Evolutionary conservation across 305 asterid species (phyloP).

Genomic region (Fraxinus sp.): DNA sequence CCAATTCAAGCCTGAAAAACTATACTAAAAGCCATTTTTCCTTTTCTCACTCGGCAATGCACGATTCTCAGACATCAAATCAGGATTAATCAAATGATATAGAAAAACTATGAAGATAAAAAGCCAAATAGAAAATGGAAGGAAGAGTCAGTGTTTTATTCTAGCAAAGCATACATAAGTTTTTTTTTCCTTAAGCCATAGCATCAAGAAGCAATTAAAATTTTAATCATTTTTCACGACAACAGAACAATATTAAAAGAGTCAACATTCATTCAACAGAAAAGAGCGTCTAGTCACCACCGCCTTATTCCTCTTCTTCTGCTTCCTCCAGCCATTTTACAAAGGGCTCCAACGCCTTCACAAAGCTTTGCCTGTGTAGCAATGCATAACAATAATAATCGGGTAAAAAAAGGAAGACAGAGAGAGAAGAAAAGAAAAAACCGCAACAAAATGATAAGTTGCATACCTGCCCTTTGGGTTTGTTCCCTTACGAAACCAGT

Average conservation of each 20-base stretch:
- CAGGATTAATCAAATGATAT: not conserved
- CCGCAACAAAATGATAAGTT: not conserved
- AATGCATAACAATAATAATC: not conserved
- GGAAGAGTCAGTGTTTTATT: not conserved
- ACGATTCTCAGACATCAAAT: not conserved
- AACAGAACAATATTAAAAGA: not conserved
- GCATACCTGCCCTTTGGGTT: conserved; percentile 80
- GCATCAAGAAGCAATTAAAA: not conserved
- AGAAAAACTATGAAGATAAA: not conserved
- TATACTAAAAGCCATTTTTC: not conserved
- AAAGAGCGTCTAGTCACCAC: not conserved
- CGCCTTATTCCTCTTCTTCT: conserved; percentile 80
- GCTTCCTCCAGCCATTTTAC: conserved; percentile 99
- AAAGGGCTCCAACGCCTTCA: conserved; percentile 90
- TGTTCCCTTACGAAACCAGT: conserved; percentile 95
- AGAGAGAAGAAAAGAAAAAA: not conserved
- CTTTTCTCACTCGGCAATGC: not conserved
- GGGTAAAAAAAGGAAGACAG: not conserved
- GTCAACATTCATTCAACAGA: not conserved
- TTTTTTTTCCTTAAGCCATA: not conserved
- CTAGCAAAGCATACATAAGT: not conserved
- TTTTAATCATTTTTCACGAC: not conserved
- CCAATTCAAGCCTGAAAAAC: not conserved
- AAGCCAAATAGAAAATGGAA: not conserved
- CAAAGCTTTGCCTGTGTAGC: conserved; percentile 79